These are phyloP conservation scores for Alternaria brassicicola DNA, from an alignment of 2,329 filamentous ascomycete genomes.

Conservation along the genomic window DNA sequence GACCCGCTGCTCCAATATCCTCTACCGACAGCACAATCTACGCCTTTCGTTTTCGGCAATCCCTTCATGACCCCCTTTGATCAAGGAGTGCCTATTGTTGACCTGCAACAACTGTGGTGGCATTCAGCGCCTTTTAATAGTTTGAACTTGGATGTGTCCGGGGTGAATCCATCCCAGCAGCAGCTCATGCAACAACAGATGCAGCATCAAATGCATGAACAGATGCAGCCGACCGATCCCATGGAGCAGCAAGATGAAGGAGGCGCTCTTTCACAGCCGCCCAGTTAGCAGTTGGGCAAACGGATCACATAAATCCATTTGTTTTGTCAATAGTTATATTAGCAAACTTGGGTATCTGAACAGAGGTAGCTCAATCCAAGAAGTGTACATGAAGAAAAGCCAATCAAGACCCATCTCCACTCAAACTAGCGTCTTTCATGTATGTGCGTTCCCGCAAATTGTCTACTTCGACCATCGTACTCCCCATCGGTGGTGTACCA, in stretches of 20 bases:
- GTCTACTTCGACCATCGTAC: neutral
- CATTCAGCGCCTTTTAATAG: neutral
- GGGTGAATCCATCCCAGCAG: neutral
- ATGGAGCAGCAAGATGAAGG: neutral
- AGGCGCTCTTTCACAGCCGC: neutral
- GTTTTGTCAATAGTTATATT: neutral
- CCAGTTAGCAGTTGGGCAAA: neutral
- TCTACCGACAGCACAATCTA: neutral
- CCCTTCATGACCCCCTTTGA: slow-evolving; percentile 33
- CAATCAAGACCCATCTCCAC: too few species aligned
- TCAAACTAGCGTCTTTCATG: neutral
- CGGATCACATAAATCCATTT: neutral
- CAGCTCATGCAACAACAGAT: slow-evolving; percentile 6
- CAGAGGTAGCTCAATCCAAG: neutral
- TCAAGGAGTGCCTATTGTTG: slow-evolving; percentile 18
- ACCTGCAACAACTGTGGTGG: slow-evolving; percentile 22
- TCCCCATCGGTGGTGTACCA: neutral
- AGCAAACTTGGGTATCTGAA: neutral
- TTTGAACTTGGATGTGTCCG: neutral
- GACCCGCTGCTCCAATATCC: neutral
- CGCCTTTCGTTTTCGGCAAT: slow-evolving; percentile 21
- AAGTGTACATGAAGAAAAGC: neutral
- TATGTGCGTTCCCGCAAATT: neutral
- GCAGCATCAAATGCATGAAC: slow-evolving; percentile 1
- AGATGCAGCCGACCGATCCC: neutral